These are phyloP conservation scores for Colletotrichum sp. DNA, from an alignment of 2,329 filamentous ascomycete genomes.

Conservation along the genomic window DNA sequence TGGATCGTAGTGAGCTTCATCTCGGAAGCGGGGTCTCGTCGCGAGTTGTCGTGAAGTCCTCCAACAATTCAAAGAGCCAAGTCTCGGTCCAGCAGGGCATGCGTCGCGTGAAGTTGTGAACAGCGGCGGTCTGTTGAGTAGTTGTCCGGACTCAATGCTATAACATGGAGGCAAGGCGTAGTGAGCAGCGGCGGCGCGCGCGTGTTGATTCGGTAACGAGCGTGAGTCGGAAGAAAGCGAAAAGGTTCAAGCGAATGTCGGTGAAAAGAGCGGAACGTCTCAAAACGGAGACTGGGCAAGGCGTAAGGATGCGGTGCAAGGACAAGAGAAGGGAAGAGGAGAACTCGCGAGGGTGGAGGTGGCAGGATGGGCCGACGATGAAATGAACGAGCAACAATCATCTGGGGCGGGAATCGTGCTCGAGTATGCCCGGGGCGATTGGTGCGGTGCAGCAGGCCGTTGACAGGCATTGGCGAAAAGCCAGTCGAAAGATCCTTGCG, in stretches of 20 bases:
- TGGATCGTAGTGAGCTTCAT: slow-evolving; percentile 61
- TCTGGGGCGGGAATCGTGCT: not conserved
- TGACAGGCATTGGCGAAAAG: not conserved
- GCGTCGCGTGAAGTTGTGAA: slow-evolving; percentile 8
- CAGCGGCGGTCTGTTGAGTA: not conserved
- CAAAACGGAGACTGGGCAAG: slow-evolving; percentile 15
- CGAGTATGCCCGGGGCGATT: not conserved
- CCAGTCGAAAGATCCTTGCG: slow-evolving; percentile 1
- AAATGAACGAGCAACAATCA: slow-evolving; percentile 14
- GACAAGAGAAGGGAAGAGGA: slow-evolving; percentile 18
- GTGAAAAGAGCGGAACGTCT: slow-evolving; percentile 22
- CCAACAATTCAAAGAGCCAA: not conserved
- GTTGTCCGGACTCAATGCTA: slow-evolving; percentile 7
- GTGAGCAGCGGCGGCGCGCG: not conserved
- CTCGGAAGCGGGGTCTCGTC: slow-evolving; percentile 24
- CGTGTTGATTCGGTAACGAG: slow-evolving; percentile 12
- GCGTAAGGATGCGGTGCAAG: slow-evolving; percentile 20
- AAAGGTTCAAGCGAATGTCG: slow-evolving; percentile 15
- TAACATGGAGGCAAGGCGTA: slow-evolving; percentile 16
- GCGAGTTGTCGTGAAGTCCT: slow-evolving; percentile 14
- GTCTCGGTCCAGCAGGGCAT: not conserved
- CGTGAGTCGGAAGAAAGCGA: slow-evolving; percentile 7
- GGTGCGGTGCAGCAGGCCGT: not conserved
- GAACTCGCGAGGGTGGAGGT: slow-evolving; percentile 12
- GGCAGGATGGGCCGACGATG: slow-evolving; percentile 20